These are phyloP conservation scores for Acacia pycnantha DNA, from an alignment of 331 rosid species.

Conservation along the genomic window DNA sequence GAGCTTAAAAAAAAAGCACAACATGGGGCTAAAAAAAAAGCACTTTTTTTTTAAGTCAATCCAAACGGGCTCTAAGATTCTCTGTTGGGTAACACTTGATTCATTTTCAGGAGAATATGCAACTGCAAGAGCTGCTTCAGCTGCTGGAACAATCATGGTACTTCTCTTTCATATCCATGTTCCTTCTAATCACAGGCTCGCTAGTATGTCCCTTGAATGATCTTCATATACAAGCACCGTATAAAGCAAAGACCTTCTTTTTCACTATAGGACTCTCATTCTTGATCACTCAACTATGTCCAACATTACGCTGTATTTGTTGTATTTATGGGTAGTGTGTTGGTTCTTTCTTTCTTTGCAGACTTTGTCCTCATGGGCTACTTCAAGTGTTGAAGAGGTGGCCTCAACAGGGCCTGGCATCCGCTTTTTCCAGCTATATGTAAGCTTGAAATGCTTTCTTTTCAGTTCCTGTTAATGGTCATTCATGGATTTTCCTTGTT, in stretches of 20 bases:
- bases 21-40: no score
- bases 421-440: constrained; percentile 96
- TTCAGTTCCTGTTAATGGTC: not conserved
- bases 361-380: constrained; percentile 95
- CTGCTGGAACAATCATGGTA: constrained; percentile 86
- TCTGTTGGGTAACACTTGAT: constrained; percentile 27
- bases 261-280: not conserved
- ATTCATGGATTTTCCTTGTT: constrained; percentile 7
- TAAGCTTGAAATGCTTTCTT: constrained; percentile 36
- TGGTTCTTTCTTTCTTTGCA: constrained; percentile 43
- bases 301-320: not conserved
- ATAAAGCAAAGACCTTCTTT: not conserved
- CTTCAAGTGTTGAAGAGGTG: constrained; percentile 96
- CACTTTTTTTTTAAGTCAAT: no score
- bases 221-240: not conserved
- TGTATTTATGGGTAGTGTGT: constrained; percentile 16
- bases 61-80: no score
- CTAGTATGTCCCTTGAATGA: no score
- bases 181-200: not conserved
- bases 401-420: constrained; percentile 99
- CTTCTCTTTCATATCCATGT: constrained; percentile 16
- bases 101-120: constrained; percentile 72
- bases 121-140: constrained; percentile 89
- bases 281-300: not conserved
- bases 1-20: no score